Percentiles rank a stretch among this genome's conserved stretches.
Conservation (phyloP, 306 rosid genomes). For the Castanea crenata region DNA sequence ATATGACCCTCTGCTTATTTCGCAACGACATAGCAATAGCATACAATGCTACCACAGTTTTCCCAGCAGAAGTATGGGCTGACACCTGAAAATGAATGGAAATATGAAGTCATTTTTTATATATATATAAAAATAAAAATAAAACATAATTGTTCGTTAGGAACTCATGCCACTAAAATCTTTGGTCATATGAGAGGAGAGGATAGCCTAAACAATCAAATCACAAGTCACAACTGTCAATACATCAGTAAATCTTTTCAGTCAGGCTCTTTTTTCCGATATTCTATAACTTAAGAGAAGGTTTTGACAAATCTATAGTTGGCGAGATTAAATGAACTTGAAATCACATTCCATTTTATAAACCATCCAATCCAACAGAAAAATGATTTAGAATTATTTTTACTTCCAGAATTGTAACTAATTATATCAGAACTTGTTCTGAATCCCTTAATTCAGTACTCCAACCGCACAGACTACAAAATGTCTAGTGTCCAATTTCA, state of each 20-base stretch:
- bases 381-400: background rate
- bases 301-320: background rate
- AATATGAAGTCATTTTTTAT: background rate
- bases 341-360: background rate
- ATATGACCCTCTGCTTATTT: constrained; percentile 78
- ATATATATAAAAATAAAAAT: background rate
- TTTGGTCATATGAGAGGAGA: background rate
- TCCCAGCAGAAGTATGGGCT: constrained; percentile 97
- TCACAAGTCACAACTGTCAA: background rate
- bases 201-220: background rate
- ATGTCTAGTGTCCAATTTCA: background rate
- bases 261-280: background rate
- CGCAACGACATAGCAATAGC: constrained; percentile 93
- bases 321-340: background rate
- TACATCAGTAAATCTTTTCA: background rate
- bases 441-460: background rate
- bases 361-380: background rate
- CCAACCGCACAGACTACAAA: background rate
- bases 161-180: background rate
- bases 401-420: background rate
- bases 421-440: background rate
- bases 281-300: background rate
- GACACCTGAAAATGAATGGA: constrained; percentile 56
- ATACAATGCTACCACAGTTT: constrained; percentile 85
- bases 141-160: background rate